phyloP scores from a whole-genome alignment of 2,329 filamentous ascomycete genomes.

The Colletotrichum costaricense region DNA sequence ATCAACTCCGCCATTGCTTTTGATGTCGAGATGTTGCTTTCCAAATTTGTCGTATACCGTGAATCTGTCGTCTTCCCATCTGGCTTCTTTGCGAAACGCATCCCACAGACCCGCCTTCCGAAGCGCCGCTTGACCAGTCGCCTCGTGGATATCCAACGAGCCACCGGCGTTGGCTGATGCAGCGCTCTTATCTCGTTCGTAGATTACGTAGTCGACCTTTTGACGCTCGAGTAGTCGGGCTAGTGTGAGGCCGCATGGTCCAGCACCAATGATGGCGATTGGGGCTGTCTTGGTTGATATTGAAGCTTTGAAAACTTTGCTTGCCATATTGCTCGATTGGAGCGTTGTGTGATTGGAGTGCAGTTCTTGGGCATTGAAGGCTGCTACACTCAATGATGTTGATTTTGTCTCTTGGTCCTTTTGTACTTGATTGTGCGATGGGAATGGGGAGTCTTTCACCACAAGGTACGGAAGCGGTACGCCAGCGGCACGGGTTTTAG shows the following conservation, averaged over 20 bases:
- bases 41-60: neutral
- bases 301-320: neutral
- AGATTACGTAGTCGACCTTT: neutral
- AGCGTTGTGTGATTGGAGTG: neutral
- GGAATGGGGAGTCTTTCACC: neutral
- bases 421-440: neutral
- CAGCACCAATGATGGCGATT: neutral
- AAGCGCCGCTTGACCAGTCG: neutral
- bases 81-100: neutral
- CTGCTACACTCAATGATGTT: neutral
- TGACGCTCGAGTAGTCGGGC: neutral
- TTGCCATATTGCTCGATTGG: neutral
- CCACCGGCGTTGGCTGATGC: neutral
- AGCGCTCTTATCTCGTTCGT: neutral
- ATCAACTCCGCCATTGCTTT: neutral
- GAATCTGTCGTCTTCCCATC: neutral
- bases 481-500: neutral
- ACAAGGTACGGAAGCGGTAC: neutral
- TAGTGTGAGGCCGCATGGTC: neutral
- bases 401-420: neutral
- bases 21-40: neutral
- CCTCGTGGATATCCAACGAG: neutral
- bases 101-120: neutral
- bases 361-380: neutral
- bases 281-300: neutral